Evolutionary conservation across 176 grass and related monocot species (phyloP), one percentile per base, ranked within the genome.

Genomic region (Puya raimondii): DNA sequence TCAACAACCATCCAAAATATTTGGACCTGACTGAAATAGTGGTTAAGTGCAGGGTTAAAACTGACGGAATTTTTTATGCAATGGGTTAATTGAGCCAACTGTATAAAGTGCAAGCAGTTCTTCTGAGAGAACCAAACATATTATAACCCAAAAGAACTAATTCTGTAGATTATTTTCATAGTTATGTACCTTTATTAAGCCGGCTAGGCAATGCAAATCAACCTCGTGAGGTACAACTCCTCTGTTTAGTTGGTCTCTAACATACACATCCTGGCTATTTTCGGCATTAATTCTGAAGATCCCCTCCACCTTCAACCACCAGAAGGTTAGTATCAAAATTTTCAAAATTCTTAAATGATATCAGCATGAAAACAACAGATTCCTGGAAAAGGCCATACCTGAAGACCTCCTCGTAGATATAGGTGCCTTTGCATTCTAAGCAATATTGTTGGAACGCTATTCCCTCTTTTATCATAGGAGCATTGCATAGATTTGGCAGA

Each of bases 261-360:
- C 86, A 68, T 67, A 74, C 7, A 80, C 61, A 79, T 96, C 88
- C 66, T 91, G 79, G 56, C 92, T 80, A 76, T 96, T 96, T 48
- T 96, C 88, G 8, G 88, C 84, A 48, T 91, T 96, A 76, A 96
- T 92, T 77, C 92, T 92, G 79, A 96, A 96, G 50, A 96, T 89
- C 12, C 92, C 92, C 88, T 96, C 92, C 59, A 85, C 82, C 92
- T 96, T 86, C 51, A 51, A 81, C 47, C 68, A 82, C 14, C 81
- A 27, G 48, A 76, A 52, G 47, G 53, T 58, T 49, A 17, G 51
- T 5, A 42, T 80, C 25, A 77, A 16, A 15, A 64, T 64, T 59
- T 0, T 66, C 17, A 23, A 11, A 47, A 2, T 67, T 73, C 42
- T 67, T 16, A 66, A 73, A 15, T 49, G 10, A 11, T 4, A 72